These are phyloP conservation scores for Beauveria medogensis DNA, from an alignment of 2,329 filamentous ascomycete species.

Conservation along the genomic window DNA sequence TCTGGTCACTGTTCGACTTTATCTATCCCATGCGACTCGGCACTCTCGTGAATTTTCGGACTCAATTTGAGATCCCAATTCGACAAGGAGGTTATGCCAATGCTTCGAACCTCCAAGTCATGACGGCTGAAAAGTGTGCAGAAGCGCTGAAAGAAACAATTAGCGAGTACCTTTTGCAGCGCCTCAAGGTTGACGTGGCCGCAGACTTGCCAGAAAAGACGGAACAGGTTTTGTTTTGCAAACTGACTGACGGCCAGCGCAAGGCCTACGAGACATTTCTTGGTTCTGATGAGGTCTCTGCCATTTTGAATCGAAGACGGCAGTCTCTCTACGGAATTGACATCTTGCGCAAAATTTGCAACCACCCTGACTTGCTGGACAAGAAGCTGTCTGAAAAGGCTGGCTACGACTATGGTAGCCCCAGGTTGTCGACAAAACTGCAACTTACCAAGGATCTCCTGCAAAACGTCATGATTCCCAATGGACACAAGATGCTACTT, in stretches of 20 bases:
- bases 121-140: conserved; percentile 90
- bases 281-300: conserved; percentile 73
- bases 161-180: conserved; percentile 83
- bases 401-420: conserved; percentile 69
- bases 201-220: conserved; percentile 91
- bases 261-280: conserved; percentile 76
- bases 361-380: conserved; percentile 84
- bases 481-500: conserved; percentile 85
- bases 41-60: conserved; percentile 81
- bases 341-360: conserved; percentile 90
- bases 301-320: conserved; percentile 65
- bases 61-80: conserved; percentile 90
- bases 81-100: conserved; percentile 90
- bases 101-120: conserved; percentile 85
- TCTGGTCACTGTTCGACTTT: conserved; percentile 98
- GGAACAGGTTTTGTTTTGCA: conserved; percentile 93
- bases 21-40: conserved; percentile 94
- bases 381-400: conserved; percentile 46
- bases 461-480: conserved; percentile 72
- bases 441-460: conserved; percentile 84
- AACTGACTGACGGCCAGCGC: conserved; percentile 69
- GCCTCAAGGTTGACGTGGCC: conserved; percentile 89
- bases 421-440: conserved; percentile 85
- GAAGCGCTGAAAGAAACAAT: conserved; percentile 91
- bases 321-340: conserved; percentile 88